Evolutionary conservation across 306 rosid species (phyloP).

Genomic region (Macrotyloma uniflorum): DNA sequence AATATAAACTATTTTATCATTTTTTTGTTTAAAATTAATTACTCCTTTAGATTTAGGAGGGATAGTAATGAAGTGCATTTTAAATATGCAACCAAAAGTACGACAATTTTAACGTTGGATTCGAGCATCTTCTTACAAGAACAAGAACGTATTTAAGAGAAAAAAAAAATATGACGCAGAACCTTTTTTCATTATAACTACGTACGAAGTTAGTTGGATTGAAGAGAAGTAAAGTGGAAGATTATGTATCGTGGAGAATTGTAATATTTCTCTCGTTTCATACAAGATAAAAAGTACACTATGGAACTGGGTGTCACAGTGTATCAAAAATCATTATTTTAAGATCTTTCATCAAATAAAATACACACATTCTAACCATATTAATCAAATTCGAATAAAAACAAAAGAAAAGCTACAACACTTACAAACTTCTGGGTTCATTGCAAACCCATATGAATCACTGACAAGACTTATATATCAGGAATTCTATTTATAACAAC

Average conservation of each 20-base stretch:
- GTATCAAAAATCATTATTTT: neutral
- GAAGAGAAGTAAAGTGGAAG: too few species aligned
- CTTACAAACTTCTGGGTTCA: neutral
- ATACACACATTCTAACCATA: slow-evolving; percentile 3
- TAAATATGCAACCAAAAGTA: neutral
- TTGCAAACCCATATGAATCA: neutral
- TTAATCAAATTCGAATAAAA: neutral
- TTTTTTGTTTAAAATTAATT: too few species aligned
- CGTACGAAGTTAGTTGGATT: neutral
- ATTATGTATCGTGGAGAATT: neutral
- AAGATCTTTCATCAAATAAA: neutral
- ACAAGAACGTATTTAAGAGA: neutral
- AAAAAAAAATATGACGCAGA: neutral
- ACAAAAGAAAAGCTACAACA: too few species aligned
- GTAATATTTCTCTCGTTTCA: neutral
- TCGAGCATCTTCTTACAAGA: neutral
- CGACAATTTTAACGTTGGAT: neutral
- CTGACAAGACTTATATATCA: neutral
- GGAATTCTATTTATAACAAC: neutral
- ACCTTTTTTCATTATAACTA: neutral
- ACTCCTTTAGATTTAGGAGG: too few species aligned
- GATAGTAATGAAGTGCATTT: neutral
- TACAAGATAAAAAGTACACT: neutral
- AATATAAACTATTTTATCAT: too few species aligned
- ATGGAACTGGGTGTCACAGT: neutral